phyloP scores from a whole-genome alignment of 768 basidiomycete species.

The Russula griseocarnosa region DNA sequence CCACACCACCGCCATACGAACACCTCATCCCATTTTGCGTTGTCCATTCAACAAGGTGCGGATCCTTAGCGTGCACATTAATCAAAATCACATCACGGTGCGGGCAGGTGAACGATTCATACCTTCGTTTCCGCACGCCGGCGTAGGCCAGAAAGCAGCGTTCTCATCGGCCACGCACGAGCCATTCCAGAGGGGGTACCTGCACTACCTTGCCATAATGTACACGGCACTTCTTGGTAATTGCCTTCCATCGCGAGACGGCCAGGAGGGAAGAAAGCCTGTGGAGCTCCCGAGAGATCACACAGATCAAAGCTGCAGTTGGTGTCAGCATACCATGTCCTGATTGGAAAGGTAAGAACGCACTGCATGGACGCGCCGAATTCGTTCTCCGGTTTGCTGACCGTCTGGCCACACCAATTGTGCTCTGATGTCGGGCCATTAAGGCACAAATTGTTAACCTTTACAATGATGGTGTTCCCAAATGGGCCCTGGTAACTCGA shows the following conservation, averaged over 20 bases:
- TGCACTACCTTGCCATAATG: constrained; percentile 52
- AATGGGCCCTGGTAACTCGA: constrained; percentile 41
- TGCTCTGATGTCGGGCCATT: constrained; percentile 37
- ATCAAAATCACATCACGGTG: neutral
- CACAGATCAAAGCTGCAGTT: constrained; percentile 60
- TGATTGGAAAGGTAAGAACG: constrained; percentile 25
- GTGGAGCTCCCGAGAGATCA: constrained; percentile 50
- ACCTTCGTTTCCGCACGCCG: constrained; percentile 56
- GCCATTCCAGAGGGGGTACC: constrained; percentile 45
- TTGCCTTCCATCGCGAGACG: constrained; percentile 52
- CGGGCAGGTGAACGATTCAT: constrained; percentile 2
- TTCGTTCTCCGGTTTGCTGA: constrained; percentile 39
- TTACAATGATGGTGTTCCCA: constrained; percentile 49
- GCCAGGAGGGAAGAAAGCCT: constrained; percentile 51
- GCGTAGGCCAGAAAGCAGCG: constrained; percentile 49
- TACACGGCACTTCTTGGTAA: constrained; percentile 54
- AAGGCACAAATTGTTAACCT: constrained; percentile 46
- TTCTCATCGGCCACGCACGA: constrained; percentile 48
- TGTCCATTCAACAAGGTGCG: constrained; percentile 10
- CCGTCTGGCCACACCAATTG: constrained; percentile 54
- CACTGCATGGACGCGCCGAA: constrained; percentile 47
- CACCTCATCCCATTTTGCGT: neutral
- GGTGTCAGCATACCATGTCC: neutral
- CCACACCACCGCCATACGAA: neutral
- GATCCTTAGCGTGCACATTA: constrained; percentile 6